Conservation (phyloP, 2,329 filamentous ascomycete genomes). For the Pyricularia pennisetigena region DNA sequence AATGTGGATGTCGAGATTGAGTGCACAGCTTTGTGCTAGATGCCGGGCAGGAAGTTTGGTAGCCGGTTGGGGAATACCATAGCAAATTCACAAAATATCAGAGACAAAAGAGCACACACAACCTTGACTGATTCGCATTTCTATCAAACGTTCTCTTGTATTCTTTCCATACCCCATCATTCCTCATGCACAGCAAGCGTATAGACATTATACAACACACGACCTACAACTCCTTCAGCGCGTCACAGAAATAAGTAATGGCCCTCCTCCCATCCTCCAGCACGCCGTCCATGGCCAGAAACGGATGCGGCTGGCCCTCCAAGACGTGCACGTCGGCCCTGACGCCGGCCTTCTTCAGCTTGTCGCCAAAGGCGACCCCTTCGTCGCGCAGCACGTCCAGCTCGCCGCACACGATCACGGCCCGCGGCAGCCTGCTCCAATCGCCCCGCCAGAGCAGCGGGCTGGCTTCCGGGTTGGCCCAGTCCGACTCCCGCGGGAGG, state of each 20-base stretch:
- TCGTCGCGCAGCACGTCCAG: slow-evolving; percentile 46
- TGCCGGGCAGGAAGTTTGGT: neutral
- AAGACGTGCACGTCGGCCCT: slow-evolving; percentile 36
- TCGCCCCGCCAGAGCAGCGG: slow-evolving; percentile 39
- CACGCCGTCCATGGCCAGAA: slow-evolving; percentile 46
- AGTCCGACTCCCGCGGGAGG: slow-evolving; percentile 34
- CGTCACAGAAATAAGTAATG: slow-evolving; percentile 32
- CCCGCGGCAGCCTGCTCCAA: slow-evolving; percentile 38
- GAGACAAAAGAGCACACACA: neutral
- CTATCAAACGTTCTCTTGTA: neutral
- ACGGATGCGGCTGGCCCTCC: slow-evolving; percentile 47
- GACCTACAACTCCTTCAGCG: slow-evolving; percentile 6
- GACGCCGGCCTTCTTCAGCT: slow-evolving; percentile 34
- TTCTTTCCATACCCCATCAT: neutral
- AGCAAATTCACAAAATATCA: too few relatives aligned
- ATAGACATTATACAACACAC: too few relatives aligned
- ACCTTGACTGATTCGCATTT: too few relatives aligned
- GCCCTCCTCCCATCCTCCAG: slow-evolving; percentile 39
- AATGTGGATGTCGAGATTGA: slow-evolving; percentile 24
- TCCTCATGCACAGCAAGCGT: too few relatives aligned
- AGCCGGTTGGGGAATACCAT: too few relatives aligned
- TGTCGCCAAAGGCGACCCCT: slow-evolving; percentile 39
- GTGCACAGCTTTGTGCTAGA: slow-evolving; percentile 18
- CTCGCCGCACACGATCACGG: slow-evolving; percentile 42
- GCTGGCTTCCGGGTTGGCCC: slow-evolving; percentile 41